phyloP scores from a whole-genome alignment of 163 green algal species.

The Prototheca wickerhamii region DNA sequence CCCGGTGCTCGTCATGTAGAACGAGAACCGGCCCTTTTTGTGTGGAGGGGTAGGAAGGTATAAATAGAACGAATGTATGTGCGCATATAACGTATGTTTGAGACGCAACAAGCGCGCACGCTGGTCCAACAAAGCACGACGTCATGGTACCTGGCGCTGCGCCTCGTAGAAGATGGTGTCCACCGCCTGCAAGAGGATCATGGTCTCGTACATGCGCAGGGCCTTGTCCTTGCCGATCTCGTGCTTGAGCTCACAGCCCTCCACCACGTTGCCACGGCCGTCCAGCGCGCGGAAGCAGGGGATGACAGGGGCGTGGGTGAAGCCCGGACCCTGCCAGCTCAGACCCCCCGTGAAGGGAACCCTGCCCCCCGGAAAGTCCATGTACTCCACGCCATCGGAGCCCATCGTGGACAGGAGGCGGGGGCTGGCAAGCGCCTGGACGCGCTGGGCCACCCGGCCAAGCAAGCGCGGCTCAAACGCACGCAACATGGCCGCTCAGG shows the following conservation, averaged over 20 bases:
- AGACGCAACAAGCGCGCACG: neutral
- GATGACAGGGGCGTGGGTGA: conserved; percentile 14
- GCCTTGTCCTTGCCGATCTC: conserved; percentile 34
- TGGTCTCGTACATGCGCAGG: conserved; percentile 50
- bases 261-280: conserved; percentile 29
- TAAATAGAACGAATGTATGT: neutral
- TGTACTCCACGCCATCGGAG: neutral
- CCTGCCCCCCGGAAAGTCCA: conserved; percentile 36
- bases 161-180: conserved; percentile 84
- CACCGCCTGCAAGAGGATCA: conserved; percentile 61
- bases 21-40: conserved; percentile 69
- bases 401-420: neutral
- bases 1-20: conserved; percentile 76
- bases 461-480: neutral
- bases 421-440: neutral
- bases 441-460: neutral
- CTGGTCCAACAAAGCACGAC: neutral
- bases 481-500: neutral
- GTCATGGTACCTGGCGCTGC: conserved; percentile 62
- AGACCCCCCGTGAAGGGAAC: conserved; percentile 35
- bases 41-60: neutral
- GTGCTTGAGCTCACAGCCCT: conserved; percentile 34
- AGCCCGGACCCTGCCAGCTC: conserved; percentile 14
- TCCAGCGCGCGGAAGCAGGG: conserved; percentile 55
- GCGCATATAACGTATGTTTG: neutral